Percentiles rank a stretch among this genome's conserved stretches.
Conservation (phyloP, 768 basidiomycete species). For the Agrocybe chaxingu region DNA sequence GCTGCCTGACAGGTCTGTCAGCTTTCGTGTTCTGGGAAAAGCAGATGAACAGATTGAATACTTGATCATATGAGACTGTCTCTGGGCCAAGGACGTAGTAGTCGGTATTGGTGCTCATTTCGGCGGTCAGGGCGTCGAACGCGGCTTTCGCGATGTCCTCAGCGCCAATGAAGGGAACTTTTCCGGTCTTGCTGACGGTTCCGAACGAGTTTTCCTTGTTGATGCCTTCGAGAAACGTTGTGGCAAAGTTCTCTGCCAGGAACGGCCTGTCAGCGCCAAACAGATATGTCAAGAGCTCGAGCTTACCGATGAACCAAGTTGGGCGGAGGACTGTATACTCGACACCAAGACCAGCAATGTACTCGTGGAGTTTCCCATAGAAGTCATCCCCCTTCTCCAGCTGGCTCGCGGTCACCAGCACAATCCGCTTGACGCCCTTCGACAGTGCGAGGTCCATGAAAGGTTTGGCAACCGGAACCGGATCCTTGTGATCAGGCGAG, state of each 20-base stretch:
- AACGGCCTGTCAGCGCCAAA: not conserved
- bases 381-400: conserved; percentile 14
- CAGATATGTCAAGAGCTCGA: too few relatives aligned
- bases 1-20: conserved; percentile 3
- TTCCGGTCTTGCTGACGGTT: conserved; percentile 14
- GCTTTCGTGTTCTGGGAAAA: too few relatives aligned
- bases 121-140: too few relatives aligned
- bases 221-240: not conserved
- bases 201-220: conserved; percentile 8
- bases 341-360: conserved; percentile 20
- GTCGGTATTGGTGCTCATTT: too few relatives aligned
- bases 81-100: too few relatives aligned
- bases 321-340: conserved; percentile 26
- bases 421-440: conserved; percentile 30
- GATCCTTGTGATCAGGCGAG: conserved; percentile 12
- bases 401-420: conserved; percentile 21
- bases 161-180: conserved; percentile 16
- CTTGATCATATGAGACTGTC: too few relatives aligned
- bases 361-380: conserved; percentile 25
- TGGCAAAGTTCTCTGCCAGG: too few relatives aligned
- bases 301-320: conserved; percentile 25
- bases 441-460: conserved; percentile 27
- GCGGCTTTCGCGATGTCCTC: conserved; percentile 24
- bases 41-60: too few relatives aligned
- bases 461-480: conserved; percentile 13